Percentiles rank a stretch among this genome's conserved stretches.
phyloP scores from a whole-genome alignment of 495 filamentous ascomycete genomes.

The Aspergillus carlsbadensis region DNA sequence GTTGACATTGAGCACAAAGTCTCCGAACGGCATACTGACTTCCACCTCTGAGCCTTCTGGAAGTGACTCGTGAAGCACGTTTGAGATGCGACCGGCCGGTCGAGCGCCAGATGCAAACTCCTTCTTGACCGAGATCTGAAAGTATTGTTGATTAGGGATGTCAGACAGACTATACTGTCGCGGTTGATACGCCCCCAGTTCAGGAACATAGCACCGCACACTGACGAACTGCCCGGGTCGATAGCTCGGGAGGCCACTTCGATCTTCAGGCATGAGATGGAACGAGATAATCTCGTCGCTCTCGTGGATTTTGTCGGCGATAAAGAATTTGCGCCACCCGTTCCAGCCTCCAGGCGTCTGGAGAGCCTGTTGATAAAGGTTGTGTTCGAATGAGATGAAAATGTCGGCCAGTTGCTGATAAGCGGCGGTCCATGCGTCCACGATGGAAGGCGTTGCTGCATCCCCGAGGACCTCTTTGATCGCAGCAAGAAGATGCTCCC shows the following conservation, averaged over 20 bases:
- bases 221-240: slow-evolving; percentile 64
- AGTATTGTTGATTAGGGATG: slow-evolving; percentile 47
- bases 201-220: slow-evolving; percentile 52
- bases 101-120: slow-evolving; percentile 37
- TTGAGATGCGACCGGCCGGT: slow-evolving; percentile 55
- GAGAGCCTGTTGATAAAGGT: slow-evolving; percentile 48
- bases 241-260: slow-evolving; percentile 49
- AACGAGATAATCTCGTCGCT: slow-evolving; percentile 59
- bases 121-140: slow-evolving; percentile 63
- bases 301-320: slow-evolving; percentile 57
- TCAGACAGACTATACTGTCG: slow-evolving; percentile 66
- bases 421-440: slow-evolving; percentile 61
- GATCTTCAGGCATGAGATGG: slow-evolving; percentile 59
- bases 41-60: slow-evolving; percentile 51
- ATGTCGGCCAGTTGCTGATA: slow-evolving; percentile 62
- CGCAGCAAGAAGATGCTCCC: slow-evolving; percentile 56
- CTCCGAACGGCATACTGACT: slow-evolving; percentile 59
- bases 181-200: slow-evolving; percentile 53
- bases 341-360: slow-evolving; percentile 43
- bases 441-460: slow-evolving; percentile 56
- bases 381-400: slow-evolving; percentile 58
- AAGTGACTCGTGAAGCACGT: slow-evolving; percentile 56
- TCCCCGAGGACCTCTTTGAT: slow-evolving; percentile 60
- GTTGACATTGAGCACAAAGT: slow-evolving; percentile 55
- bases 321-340: slow-evolving; percentile 59